Evolutionary conservation across 2,329 filamentous ascomycete species (phyloP).

Genomic region (Achaetomium macrosporum): DNA sequence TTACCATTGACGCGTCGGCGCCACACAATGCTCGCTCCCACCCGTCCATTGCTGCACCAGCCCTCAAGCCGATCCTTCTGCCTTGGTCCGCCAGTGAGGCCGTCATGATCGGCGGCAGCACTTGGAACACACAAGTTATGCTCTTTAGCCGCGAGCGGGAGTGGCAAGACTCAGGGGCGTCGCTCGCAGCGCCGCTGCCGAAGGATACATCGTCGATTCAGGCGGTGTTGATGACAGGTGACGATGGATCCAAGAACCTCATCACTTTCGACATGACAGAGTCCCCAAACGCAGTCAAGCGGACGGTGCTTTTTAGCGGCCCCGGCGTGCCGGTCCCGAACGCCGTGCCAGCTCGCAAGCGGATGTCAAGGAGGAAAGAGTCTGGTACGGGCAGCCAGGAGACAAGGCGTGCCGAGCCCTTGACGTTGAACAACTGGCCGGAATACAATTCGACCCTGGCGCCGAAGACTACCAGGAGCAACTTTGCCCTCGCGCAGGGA

Average conservation of each 20-base stretch:
- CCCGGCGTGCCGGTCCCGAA: constrained; percentile 49
- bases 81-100: constrained; percentile 66
- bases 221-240: constrained; percentile 60
- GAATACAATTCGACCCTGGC: constrained; percentile 70
- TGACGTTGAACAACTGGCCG: constrained; percentile 64
- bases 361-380: constrained; percentile 27
- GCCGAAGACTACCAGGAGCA: constrained; percentile 57
- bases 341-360: constrained; percentile 39
- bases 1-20: constrained; percentile 59
- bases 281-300: constrained; percentile 68
- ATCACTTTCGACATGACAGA: constrained; percentile 70
- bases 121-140: constrained; percentile 62
- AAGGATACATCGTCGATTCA: constrained; percentile 53
- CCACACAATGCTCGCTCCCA: constrained; percentile 60
- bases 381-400: constrained; percentile 22
- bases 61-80: constrained; percentile 64
- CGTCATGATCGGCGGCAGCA: constrained; percentile 67
- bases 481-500: constrained; percentile 67
- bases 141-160: constrained; percentile 58
- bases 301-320: constrained; percentile 60
- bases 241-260: constrained; percentile 72
- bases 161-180: constrained; percentile 64
- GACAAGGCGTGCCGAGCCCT: constrained; percentile 33
- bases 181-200: constrained; percentile 54
- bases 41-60: constrained; percentile 54